phyloP scores from a whole-genome alignment of 805 yeast species.

The Tetrapisispora phaffii region DNA sequence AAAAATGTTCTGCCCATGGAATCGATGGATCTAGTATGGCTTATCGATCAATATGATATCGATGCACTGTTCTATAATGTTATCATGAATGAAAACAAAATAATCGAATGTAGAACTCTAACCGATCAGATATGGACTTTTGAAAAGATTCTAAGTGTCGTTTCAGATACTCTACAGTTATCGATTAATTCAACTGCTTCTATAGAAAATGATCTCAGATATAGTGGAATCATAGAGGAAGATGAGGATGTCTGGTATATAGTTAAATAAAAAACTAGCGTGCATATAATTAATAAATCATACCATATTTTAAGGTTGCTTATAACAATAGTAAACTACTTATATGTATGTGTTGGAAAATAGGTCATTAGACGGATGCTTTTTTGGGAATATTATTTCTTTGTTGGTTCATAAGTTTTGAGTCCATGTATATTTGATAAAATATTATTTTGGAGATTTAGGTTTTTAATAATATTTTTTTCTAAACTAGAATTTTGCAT shows the following conservation, averaged over 20 bases:
- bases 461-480: background rate
- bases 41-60: conserved; percentile 20
- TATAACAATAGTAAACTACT: background rate
- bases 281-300: background rate
- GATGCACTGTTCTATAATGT: conserved; percentile 22
- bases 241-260: conserved; percentile 4
- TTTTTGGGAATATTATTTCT: background rate
- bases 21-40: conserved; percentile 12
- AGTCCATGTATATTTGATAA: background rate
- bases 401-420: background rate
- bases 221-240: background rate
- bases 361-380: background rate
- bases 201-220: background rate
- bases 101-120: conserved; percentile 8
- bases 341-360: background rate
- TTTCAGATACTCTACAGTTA: conserved; percentile 11
- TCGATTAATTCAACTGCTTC: conserved; percentile 6
- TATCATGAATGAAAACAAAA: conserved; percentile 5
- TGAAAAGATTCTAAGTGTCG: conserved; percentile 4
- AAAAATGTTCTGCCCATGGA: conserved; percentile 11
- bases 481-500: background rate
- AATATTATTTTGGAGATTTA: background rate
- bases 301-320: background rate
- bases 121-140: conserved; percentile 10
- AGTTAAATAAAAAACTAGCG: background rate